Base-by-base conservation (phyloP, 192 early-diverging fungal genomes). In the Podila minutissima region DNA sequence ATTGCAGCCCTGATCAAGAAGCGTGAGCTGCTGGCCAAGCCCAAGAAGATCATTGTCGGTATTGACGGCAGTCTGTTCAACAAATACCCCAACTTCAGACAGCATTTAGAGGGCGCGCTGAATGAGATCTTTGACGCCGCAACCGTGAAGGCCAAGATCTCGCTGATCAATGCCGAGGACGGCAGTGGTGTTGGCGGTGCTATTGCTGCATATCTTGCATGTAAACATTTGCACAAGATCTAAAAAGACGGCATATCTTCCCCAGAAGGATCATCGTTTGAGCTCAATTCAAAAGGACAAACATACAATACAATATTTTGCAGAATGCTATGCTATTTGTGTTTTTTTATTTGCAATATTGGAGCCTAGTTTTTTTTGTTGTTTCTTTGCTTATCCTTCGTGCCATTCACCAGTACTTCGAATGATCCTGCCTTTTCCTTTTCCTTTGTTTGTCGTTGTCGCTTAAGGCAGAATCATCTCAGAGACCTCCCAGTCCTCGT, bases 401-500 rank as follows among this genome's bases (percentile, higher is more conserved):
- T 46, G 2, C 41, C 13, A 46, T 17, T 46, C 12, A 1, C 41
- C 41, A 46, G 41, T 15, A 46, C 41, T 13, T 46, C 8, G 15
- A 33, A 55, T 26, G 7, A 24, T 22, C 53, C 53, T 9, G 20
- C 53, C 20, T 55, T 24, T 51, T 13, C 13, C 5, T n/a, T 51
- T 9, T 8, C 4, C 20, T 55, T 26, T 12, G 0, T 24, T 55
- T 24, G 3, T 55, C 6, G n/a, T 17, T 24, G 19, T 55, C 11
- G 53, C n/a, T 72, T 53, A 81, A 51, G 77, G 77, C 60, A 89
- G 86, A 65, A 94, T 95, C 75, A 99, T 89, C 82, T 99, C 96
- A 28, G 89, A 89, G 37, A 96, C 94, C 59, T 92, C 85, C 97
- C 97, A 98, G 86, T 97, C 96, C 86, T 99, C 97, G 74, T 91